A percentile compares a stretch with the other conserved stretches of the same genome.
These are phyloP conservation scores for Nicotiana rustica DNA, from an alignment of 305 asterid species.

Conservation along the genomic window DNA sequence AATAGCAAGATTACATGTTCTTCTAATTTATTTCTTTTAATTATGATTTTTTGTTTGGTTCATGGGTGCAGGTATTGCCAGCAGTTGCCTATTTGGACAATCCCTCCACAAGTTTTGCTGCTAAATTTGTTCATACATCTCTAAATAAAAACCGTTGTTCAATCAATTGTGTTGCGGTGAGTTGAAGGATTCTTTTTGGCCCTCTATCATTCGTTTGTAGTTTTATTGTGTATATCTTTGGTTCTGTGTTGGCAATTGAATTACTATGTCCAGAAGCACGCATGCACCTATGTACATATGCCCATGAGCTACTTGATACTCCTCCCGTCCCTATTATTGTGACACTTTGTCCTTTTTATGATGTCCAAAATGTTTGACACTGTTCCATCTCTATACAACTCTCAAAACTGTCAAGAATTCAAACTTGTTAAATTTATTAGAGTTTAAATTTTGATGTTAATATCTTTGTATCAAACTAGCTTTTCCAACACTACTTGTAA, in stretches of 20 bases:
- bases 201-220: slow-evolving; percentile 21
- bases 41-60: slow-evolving; percentile 33
- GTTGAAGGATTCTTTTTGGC: slow-evolving; percentile 45
- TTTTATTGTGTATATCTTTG: slow-evolving; percentile 11
- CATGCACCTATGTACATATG: background rate
- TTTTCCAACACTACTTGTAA: slow-evolving; percentile 19
- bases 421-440: background rate
- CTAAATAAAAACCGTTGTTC: slow-evolving; percentile 95
- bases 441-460: slow-evolving; percentile 5
- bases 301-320: background rate
- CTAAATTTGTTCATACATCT: slow-evolving; percentile 97
- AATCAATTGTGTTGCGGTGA: slow-evolving; percentile 89
- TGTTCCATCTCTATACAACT: slow-evolving; percentile 4
- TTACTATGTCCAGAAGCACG: slow-evolving; percentile 26
- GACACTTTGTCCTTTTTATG: slow-evolving; percentile 12
- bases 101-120: slow-evolving; percentile 95
- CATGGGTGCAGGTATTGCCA: slow-evolving; percentile 85
- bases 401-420: background rate
- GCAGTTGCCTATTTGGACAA: slow-evolving; percentile 79
- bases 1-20: background rate
- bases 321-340: background rate
- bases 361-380: slow-evolving; percentile 25
- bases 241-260: background rate
- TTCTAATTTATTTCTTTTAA: background rate
- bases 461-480: background rate